These are phyloP conservation scores for Chaetothyriales sp. DNA, from an alignment of 2,329 filamentous ascomycete genomes.

Conservation along the genomic window DNA sequence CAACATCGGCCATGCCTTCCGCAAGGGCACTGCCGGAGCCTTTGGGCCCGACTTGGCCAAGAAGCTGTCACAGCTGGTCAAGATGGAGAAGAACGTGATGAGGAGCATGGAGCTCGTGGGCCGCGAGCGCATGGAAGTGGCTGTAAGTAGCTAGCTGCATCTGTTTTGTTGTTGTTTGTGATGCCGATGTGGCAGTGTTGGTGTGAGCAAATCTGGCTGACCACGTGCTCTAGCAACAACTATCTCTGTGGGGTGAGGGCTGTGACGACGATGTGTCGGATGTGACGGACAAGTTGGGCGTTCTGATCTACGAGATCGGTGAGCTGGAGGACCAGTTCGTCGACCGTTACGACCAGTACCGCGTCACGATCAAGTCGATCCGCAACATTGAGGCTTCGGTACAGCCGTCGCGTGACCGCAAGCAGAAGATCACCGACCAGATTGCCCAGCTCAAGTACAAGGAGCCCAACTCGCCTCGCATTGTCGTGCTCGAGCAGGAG, in stretches of 20 bases:
- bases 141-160: conserved; percentile 49
- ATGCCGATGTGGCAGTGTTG: neutral
- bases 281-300: conserved; percentile 95
- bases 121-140: conserved; percentile 94
- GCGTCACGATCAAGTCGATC: conserved; percentile 97
- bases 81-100: conserved; percentile 99
- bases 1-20: conserved; percentile 56
- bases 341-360: conserved; percentile 97
- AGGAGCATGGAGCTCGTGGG: conserved; percentile 91
- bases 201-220: conserved; percentile 4
- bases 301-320: conserved; percentile 94
- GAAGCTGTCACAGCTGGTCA: conserved; percentile 94
- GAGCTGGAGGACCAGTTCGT: conserved; percentile 97
- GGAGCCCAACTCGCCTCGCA: conserved; percentile 94
- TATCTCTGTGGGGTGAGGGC: conserved; percentile 90
- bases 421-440: conserved; percentile 98
- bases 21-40: conserved; percentile 36
- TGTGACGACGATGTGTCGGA: conserved; percentile 97
- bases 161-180: too few species aligned
- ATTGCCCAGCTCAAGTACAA: conserved; percentile 99
- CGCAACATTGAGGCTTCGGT: conserved; percentile 98
- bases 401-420: conserved; percentile 96
- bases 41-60: conserved; percentile 75
- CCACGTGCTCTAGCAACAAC: conserved; percentile 60
- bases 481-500: conserved; percentile 95